A percentile compares a stretch with the other conserved stretches of the same genome.
phyloP scores from a whole-genome alignment of 2,329 filamentous ascomycete species.

The Lecanicillium sp. region DNA sequence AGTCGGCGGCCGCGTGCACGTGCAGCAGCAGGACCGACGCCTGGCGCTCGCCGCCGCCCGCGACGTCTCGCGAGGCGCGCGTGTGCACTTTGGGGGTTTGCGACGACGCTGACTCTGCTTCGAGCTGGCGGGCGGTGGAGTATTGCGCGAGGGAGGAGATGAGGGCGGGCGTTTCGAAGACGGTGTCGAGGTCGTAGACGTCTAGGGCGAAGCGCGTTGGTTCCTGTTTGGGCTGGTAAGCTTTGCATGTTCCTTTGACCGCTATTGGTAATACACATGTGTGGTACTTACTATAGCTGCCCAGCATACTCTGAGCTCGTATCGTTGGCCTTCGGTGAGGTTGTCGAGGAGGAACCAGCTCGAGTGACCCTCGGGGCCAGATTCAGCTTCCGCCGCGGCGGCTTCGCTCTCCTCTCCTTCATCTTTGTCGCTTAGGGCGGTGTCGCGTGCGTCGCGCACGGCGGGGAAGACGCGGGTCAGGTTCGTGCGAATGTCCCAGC shows the following conservation, averaged over 20 bases:
- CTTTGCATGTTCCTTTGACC: too few relatives aligned
- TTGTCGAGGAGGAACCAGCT: conserved; percentile 74
- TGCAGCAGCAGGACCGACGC: conserved; percentile 62
- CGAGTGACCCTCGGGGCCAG: conserved; percentile 45
- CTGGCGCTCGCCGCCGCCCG: conserved; percentile 13
- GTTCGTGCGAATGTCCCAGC: conserved; percentile 50
- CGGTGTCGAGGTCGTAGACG: conserved; percentile 51
- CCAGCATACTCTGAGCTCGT: conserved; percentile 93
- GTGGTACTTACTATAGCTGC: conserved; percentile 82
- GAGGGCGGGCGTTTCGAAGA: conserved; percentile 56
- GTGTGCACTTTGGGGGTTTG: conserved; percentile 3
- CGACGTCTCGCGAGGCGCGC: background rate
- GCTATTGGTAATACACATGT: too few relatives aligned
- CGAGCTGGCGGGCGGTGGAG: conserved; percentile 41
- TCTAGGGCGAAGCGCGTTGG: conserved; percentile 72
- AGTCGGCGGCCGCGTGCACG: conserved; percentile 72
- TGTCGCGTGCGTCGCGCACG: conserved; percentile 15
- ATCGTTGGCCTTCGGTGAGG: conserved; percentile 64
- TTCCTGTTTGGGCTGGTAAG: conserved; percentile 49
- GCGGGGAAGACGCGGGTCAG: conserved; percentile 63
- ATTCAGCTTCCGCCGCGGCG: background rate
- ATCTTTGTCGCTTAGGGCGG: too few relatives aligned
- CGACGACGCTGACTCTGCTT: conserved; percentile 3
- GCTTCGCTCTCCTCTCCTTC: conserved; percentile 2
- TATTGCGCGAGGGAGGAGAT: conserved; percentile 58